Base-by-base conservation (phyloP, 495 filamentous ascomycete species). In the Aspergillus heteromorphus region DNA sequence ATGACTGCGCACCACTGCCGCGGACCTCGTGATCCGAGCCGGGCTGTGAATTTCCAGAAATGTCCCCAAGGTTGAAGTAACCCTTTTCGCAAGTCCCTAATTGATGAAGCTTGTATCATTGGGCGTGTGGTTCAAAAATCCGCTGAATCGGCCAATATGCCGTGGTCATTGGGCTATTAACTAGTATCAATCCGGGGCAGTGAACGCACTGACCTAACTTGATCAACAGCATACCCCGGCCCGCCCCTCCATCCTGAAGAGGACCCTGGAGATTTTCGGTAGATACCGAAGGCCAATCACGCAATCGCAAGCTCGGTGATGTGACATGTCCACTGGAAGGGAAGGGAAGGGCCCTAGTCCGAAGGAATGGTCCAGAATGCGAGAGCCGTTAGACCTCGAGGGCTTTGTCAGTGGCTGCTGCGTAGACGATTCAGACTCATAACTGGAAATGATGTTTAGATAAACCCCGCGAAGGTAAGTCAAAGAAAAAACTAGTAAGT, bases 1-100 rank as follows among this genome's bases (percentile, higher is more conserved):
- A 41, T 73, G 59, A 53, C 67, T 71, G 23, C 56, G 63, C 34
- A 72, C 55, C 17, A 65, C 66, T 8, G 63, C 56, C 11, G 67
- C 68, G 13, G 72, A 68, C 17, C 55, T 66, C n/a, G 62, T 49
- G 53, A 72, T 58, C 0, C 45, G 61, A 49, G 60, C 25, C 2
- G 58, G 64, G 54, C 62, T 65, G 23, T 74, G 68, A 34, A 78
- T 62, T 4, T 72, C 58, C 7, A 76, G 19, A 6, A 76, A 57
- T 9, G 65, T 53, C 11, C 62, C 65, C 31, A 74, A 53, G 17
- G 54, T 34, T 6, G 64, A 59, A 2, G 65, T 16, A n/a, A 63
- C 57, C 69, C 73, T 76, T 4, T 10, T 62, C 43, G 21, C 23
- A 25, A 23, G 25, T 19, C 10, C 11, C 34, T 38, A n/a, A 14